Evolutionary conservation across 176 grass and related monocot genomes (phyloP).

Genomic region (Puccinellia tenuiflora): DNA sequence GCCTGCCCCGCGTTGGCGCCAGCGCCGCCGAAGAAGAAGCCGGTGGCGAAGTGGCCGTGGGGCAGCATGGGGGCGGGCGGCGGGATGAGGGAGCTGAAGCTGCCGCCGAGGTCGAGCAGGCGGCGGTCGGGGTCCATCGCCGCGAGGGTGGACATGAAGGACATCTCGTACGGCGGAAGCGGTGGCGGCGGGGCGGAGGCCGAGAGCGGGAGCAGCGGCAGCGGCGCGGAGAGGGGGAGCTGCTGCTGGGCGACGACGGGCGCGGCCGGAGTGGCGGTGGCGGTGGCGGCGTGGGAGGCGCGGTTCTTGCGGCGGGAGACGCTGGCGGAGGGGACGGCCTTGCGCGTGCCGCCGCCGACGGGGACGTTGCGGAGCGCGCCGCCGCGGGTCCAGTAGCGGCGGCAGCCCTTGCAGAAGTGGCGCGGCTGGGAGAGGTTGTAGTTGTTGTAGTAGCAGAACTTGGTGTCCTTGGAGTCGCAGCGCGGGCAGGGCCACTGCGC

Average conservation of each 20-base stretch:
- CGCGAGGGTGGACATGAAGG: slow-evolving; percentile 3
- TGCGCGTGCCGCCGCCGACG: slow-evolving; percentile 79
- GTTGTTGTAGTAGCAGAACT: slow-evolving; percentile 99
- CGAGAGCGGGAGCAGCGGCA: background rate
- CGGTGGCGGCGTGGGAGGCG: background rate
- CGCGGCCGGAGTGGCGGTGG: background rate
- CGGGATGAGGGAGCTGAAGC: slow-evolving; percentile 48
- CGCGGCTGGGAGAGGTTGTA: slow-evolving; percentile 91
- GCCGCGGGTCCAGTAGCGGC: slow-evolving; percentile 98
- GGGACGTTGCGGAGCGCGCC: slow-evolving; percentile 93
- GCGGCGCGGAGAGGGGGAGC: background rate
- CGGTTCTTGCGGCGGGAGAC: slow-evolving; percentile 25
- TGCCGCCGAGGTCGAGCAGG: slow-evolving; percentile 51
- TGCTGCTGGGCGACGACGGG: background rate
- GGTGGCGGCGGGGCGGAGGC: background rate
- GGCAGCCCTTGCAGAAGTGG: slow-evolving; percentile 98
- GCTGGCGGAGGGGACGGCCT: background rate
- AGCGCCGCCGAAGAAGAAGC: background rate
- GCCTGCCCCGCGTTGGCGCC: background rate
- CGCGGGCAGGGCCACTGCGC: slow-evolving; percentile 44
- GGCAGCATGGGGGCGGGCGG: background rate
- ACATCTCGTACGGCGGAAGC: slow-evolving; percentile 12
- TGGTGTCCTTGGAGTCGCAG: slow-evolving; percentile 76
- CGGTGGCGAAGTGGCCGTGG: slow-evolving; percentile 14
- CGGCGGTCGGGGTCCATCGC: slow-evolving; percentile 27